phyloP scores from a whole-genome alignment of 164 flowering plant species.

The Piper longum region DNA sequence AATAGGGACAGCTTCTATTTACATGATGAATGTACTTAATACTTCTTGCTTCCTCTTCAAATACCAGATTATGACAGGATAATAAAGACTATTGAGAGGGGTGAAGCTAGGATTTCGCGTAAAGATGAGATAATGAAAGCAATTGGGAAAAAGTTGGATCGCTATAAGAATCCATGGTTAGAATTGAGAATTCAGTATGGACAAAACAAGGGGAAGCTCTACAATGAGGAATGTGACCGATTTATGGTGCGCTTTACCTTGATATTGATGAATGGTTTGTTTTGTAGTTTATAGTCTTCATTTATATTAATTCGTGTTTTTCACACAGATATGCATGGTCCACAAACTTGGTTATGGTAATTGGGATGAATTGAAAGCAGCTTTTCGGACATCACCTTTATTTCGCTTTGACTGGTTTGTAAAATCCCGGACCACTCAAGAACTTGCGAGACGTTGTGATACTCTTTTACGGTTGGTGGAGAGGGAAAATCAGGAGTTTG shows the following conservation, averaged over 20 bases:
- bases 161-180: constrained; percentile 99
- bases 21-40: not conserved
- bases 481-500: constrained; percentile 92
- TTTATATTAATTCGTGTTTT: not conserved
- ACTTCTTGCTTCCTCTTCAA: not conserved
- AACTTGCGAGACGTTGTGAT: constrained; percentile 96
- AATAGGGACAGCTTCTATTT: not conserved
- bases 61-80: constrained; percentile 85
- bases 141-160: constrained; percentile 95
- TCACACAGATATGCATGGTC: constrained; percentile 83
- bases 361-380: constrained; percentile 99
- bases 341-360: constrained; percentile 98
- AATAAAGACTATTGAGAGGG: constrained; percentile 91
- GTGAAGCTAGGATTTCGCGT: constrained; percentile 93
- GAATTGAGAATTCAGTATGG: constrained; percentile 98
- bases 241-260: constrained; percentile 55
- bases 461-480: constrained; percentile 85
- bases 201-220: constrained; percentile 95
- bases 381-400: constrained; percentile 84
- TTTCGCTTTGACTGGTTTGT: constrained; percentile 99
- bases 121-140: constrained; percentile 99
- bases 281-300: not conserved
- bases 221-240: constrained; percentile 98
- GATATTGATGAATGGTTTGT: not conserved
- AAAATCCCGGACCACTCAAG: constrained; percentile 97